Evolutionary conservation across 2,329 filamentous ascomycete species (phyloP), one percentile per base, ranked within the genome.

Genomic region (Phaeosphaeria sp.): DNA sequence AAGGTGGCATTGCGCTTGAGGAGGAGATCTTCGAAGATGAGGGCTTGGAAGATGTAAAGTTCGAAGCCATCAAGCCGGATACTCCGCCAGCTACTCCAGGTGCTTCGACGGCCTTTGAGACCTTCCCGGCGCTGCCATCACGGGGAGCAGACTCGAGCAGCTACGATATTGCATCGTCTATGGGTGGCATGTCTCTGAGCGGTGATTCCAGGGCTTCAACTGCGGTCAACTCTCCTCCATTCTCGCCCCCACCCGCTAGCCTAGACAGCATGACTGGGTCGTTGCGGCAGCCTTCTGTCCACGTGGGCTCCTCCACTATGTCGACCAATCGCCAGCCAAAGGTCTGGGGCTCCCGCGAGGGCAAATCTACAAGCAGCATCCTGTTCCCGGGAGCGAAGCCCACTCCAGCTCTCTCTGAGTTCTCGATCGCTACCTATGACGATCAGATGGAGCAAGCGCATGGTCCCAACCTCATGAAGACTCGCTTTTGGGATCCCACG

Each of bases 401-500:
- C 0, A 76, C 70, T 0, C 68, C 72, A 4, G 46, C 67, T 6
- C 59, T 61, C 1, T 61, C 57, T 6, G 71, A 76, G 25, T 76
- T 73, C 65, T 71, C 71, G 0, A 61, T 77, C 20, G 60, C 59
- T 2, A 57, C 67, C 0, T 64, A 71, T 25, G 71, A 77, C n/a
- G 43, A 69, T 25, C 52, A 60, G 17, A 67, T 70, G 57, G 65
- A 74, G 21, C 24, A 57, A 13, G 58, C 68, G 7, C 62, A 75
- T 45, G 72, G 73, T 7, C 65, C 67, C 54, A 81, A 81, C 61
- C 71, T 81, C 42, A 65, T 81, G 61, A 63, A 64, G n/a, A 67
- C 64, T 1, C 76, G 74, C 13, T 80, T 79, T 61, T 81, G 78
- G 77, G 80, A 89, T 55, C 86, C 87, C 0, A 62, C 78, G 3